Evolutionary conservation across 139 green algal species (phyloP).

Genomic region (Penium margaritaceum): DNA sequence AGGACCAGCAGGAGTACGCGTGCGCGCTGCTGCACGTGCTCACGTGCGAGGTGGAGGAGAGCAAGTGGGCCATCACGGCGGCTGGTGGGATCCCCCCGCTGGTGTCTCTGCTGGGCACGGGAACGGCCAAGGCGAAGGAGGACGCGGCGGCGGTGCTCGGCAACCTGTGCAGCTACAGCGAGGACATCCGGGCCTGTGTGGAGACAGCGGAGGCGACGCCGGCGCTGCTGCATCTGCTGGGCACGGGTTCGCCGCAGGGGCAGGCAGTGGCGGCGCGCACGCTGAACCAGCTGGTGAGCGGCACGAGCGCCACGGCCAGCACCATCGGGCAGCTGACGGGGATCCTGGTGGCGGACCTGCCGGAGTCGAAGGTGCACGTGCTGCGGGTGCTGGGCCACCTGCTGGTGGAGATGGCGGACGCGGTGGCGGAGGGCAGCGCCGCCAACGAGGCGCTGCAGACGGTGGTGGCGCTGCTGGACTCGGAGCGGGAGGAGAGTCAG

Average conservation of each 20-base stretch:
- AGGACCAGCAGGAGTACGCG: slow-evolving; percentile 41
- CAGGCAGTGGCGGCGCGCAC: slow-evolving; percentile 19
- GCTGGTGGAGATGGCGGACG: slow-evolving; percentile 26
- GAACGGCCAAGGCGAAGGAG: slow-evolving; percentile 28
- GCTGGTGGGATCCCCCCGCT: slow-evolving; percentile 32
- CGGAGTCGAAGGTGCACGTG: slow-evolving; percentile 33
- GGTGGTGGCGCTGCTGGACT: slow-evolving; percentile 23
- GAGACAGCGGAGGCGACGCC: slow-evolving; percentile 34
- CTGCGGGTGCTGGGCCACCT: slow-evolving; percentile 38
- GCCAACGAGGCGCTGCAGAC: slow-evolving; percentile 37
- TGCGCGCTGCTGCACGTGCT: slow-evolving; percentile 27
- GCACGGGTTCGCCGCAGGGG: slow-evolving; percentile 10
- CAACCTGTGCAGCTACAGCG: slow-evolving; percentile 28
- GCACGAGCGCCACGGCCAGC: slow-evolving; percentile 7
- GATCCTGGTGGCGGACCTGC: slow-evolving; percentile 32
- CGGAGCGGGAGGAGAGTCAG: slow-evolving; percentile 23
- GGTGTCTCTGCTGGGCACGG: slow-evolving; percentile 30
- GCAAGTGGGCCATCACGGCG: slow-evolving; percentile 43
- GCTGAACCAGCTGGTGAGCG: slow-evolving; percentile 23
- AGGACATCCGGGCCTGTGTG: slow-evolving; percentile 36
- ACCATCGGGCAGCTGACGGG: slow-evolving; percentile 32
- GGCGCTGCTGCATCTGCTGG: slow-evolving; percentile 22
- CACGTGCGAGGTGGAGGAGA: slow-evolving; percentile 27
- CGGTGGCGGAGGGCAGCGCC: slow-evolving; percentile 12
- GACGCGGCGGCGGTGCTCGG: slow-evolving; percentile 28